Base-by-base conservation (phyloP, 768 basidiomycete genomes). In the Tricholoma saponaceum region DNA sequence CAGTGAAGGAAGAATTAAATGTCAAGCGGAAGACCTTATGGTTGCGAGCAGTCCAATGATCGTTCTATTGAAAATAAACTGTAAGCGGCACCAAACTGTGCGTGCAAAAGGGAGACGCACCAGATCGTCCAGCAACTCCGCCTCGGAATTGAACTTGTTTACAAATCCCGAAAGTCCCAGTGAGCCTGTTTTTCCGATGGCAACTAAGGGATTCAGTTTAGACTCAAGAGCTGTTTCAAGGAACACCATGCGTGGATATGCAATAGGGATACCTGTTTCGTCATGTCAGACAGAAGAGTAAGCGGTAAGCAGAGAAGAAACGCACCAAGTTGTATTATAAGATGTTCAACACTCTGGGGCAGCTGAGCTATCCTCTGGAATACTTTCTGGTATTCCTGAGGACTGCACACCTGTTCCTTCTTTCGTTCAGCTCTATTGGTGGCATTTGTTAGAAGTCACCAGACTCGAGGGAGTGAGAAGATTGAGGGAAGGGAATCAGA, bases 171-270 rank as follows among this genome's bases (percentile, higher is more conserved):
- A 81, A 43, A 93, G 68, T 18, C 89, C 89, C 52, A 90, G 59
- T 0, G 82, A 75, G 8, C 90, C 89, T 43, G 76, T 74, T 67
- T 83, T 81, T 7, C 88, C 90, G 7, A 98, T 76, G 3, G 85
- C 80, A 35, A 88, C 82, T 44, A 98, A 72, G 1, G 95, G 95
- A 68, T 98, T 98, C 51, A 88, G 77, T 71, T 89, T 94, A 28
- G 84, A 86, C 44, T 89, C 89, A 25, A 98, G 73, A 7, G 88
- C 82, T 22, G 73, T 75, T 70, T 91, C 96, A 60, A 97, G 73
- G 69, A 96, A 95, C 2, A 91, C 90, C 85, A 95, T 86, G 52
- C 95, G 87, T 28, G 96, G 96, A 68, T 98, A 98, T 4, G 92
- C 92, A 60, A 94, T 87, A 0, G 89, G 90, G 54, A 91, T 83